Evolutionary conservation across 108 stramenopile genomes (phyloP), one percentile per base, ranked within the genome.

Genomic region (Pseudonitzschia multistriata): DNA sequence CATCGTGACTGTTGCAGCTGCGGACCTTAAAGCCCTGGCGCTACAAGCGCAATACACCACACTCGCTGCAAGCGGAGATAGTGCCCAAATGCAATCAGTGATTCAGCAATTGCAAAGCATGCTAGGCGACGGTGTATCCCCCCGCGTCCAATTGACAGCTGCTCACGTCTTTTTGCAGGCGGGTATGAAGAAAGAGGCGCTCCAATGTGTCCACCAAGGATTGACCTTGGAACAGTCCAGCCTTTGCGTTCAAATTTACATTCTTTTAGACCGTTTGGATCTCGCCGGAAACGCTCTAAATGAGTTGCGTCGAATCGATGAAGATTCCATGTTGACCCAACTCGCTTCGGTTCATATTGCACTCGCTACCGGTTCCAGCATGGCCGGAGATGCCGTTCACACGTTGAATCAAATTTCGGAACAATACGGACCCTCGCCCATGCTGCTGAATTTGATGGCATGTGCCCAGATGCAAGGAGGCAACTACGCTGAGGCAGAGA

Each of bases 321-420:
- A 99, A 76, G 98, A 99, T 74, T 83, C 94, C 21, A 84, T 96
- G n/a, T 78, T 99, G 73, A 95, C 96, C 1, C 96, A 97, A 83
- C 81, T 99, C 22, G 80, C 83, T 39, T 61, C 67, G 40, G 96
- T 96, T 21, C 89, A 97, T 60, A 70, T 97, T 29, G 83, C 90
- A 54, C 62, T 99, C 54, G 93, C 88, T 0, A 76, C 86, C 35
- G 96, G 96, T 52, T 81, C 82, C n/a, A 83, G 77, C 40, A 79
- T 74, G 40, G 80, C 80, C 35, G 82, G 78, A 39, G 97, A 99
- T 81, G 98, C 98, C 6, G 77, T 85, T 10, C 96, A 98, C 73
- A 81, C 88, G 49, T 85, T 94, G 54, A 83, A 83, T 40, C 86
- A 90, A 28, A 81, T 98, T 53, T 90, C 92, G 65, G 98, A 98